Evolutionary conservation across 1,284 basidiomycete genomes (phyloP).

Genomic region (Papiliotrema terrestris): DNA sequence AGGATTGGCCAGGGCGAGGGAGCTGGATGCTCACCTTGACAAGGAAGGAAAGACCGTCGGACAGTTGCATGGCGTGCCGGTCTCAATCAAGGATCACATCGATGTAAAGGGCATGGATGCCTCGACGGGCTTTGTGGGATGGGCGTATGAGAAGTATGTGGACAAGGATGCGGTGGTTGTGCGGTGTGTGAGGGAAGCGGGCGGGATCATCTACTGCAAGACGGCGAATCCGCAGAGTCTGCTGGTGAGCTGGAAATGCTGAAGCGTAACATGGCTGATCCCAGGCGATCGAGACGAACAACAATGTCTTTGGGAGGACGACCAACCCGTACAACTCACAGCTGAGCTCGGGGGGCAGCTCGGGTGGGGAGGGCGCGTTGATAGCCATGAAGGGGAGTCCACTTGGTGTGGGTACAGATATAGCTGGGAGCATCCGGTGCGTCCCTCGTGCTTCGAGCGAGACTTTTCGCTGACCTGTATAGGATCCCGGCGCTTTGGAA

Average conservation of each 20-base stretch:
- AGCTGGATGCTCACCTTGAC: constrained; percentile 45
- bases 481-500: constrained; percentile 36
- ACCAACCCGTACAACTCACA: constrained; percentile 45
- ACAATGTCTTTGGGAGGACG: constrained; percentile 30
- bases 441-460: neutral
- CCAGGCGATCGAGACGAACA: constrained; percentile 12
- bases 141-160: constrained; percentile 3
- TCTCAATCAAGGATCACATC: constrained; percentile 37
- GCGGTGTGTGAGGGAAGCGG: constrained; percentile 12
- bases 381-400: constrained; percentile 39
- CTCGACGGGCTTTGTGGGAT: constrained; percentile 16
- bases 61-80: constrained; percentile 52
- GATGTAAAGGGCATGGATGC: constrained; percentile 33
- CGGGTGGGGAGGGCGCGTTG: constrained; percentile 50
- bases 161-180: constrained; percentile 12
- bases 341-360: constrained; percentile 41
- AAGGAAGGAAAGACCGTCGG: constrained; percentile 45
- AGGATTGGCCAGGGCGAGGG: constrained; percentile 40
- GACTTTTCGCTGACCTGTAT: constrained; percentile 47
- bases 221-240: constrained; percentile 3
- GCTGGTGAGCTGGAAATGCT: neutral
- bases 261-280: neutral
- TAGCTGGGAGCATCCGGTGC: constrained; percentile 22
- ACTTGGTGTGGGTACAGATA: constrained; percentile 48
- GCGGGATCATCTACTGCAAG: constrained; percentile 27